Base-by-base conservation (phyloP, 2,329 filamentous ascomycete species). In the Hirsutella rhossiliensis region DNA sequence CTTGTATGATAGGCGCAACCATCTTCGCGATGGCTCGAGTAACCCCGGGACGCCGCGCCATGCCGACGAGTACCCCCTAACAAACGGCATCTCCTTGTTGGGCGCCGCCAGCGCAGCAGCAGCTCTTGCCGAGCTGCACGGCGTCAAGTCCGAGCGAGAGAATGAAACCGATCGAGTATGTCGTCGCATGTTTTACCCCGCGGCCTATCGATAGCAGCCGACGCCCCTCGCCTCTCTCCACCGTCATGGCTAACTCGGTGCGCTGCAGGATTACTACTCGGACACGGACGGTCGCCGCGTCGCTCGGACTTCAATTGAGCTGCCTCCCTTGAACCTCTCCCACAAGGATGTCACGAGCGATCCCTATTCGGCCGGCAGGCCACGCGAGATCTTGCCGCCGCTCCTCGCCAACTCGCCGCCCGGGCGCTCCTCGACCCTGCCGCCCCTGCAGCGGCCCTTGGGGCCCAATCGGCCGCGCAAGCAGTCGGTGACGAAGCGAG, bases 371-470 rank as follows among this genome's bases (percentile, higher is more conserved):
- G 67, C 72, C 36, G 66, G 67, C 50, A 75, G 78, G 52, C 80
- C 77, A 45, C 76, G 84, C 56, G 85, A 90, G 54, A 72, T 92
- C 42, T 74, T 95, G 7, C 87, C 88, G 2, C 94, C 87, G 1
- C 86, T 92, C 45, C 67, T 95, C 32, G 76, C 78, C 43, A 82
- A 82, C 47, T 94, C 89, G 11, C 89, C 88, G 1, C 84, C 87
- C 7, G 87, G 84, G 44, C 84, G 89, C 49, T 94, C 88, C 13
- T 89, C 88, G 1, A 95, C 88, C 1, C 72, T 95, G 20, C 88
- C 89, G 27, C 87, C 89, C 4, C 75, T 90, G 42, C 85, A 92
- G 53, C 76, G 86, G 47, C 75, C 80, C 37, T 68, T 86, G 34
- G 85, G 84, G 36, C 73, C 79, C 19, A 80, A 74, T 44, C 75